Base-by-base conservation (phyloP, 169 alveolate species). In the Plasmodium cynomolgi region DNA sequence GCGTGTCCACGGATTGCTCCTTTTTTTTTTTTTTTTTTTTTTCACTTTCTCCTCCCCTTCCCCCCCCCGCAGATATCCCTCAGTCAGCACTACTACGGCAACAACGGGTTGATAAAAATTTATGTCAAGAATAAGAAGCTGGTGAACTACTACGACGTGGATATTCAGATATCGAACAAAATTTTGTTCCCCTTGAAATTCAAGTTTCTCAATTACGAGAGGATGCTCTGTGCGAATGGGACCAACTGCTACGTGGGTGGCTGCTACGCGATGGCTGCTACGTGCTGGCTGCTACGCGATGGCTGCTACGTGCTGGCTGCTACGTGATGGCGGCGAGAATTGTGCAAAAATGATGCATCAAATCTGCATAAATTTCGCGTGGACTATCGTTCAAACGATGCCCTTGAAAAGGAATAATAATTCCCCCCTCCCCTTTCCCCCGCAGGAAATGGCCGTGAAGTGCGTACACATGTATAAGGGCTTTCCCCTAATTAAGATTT, bases 371-470 rank as follows among this genome's bases (percentile, higher is more conserved):
- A 17, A 56, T 82, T 31, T 17, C 33, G 37, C 15, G 80, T 71
- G 33, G 9, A 31, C 44, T 71, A 3, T 26, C 37, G 6, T 3
- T 71, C 33, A 26, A 31, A 71, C 15, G 33, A 0, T 71, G 37
- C 1, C 33, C 80, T 47, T 47, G 17, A 47, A 11, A 47, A 11
- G 17, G n/a, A 47, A 47, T 47, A 13, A 47, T 47, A n/a, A n/a
- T n/a, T n/a, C n/a, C n/a, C n/a, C n/a, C n/a, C n/a, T 47, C 2
- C 5, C n/a, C 2, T 20, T 5, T 6, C 33, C 75, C 34, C 15
- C 33, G 75, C 54, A 85, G 93, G 93, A 85, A 85, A 85, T 85
- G 82, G 93, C 85, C 62, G 93, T 85, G 29, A 85, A 85, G 39
- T 85, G 93, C 15, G 29, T 31, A 23, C 85, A 77, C 37, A 56